Percentiles rank a stretch among this genome's conserved stretches.
Conservation (phyloP, 75 land plant species). For the Picea sitchensis region DNA sequence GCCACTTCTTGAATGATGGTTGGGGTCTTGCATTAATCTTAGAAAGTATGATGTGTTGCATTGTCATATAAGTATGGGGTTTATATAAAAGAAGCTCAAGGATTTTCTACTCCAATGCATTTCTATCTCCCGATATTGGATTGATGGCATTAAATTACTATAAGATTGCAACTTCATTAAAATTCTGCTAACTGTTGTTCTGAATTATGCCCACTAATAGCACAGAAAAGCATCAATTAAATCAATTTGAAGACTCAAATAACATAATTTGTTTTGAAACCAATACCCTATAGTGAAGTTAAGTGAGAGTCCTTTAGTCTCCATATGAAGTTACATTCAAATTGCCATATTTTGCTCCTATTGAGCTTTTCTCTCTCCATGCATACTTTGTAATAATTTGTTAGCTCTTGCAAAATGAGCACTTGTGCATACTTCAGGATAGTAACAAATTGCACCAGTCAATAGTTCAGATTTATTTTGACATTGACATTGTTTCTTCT, state of each 20-base stretch:
- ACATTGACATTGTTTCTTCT: neutral
- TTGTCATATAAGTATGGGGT: neutral
- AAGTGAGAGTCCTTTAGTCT: too few relatives aligned
- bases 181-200: neutral
- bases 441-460: neutral
- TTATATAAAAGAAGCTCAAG: neutral
- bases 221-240: neutral
- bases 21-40: neutral
- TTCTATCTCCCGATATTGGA: neutral
- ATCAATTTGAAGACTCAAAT: neutral
- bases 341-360: neutral
- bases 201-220: neutral
- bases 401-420: neutral
- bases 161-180: neutral
- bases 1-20: neutral
- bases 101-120: neutral
- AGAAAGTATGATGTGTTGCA: neutral
- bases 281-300: neutral
- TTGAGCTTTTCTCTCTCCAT: neutral
- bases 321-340: too few relatives aligned
- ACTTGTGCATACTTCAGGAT: neutral
- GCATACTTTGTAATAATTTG: neutral
- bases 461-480: neutral
- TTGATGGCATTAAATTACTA: neutral
- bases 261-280: neutral